Conservation (phyloP, 164 flowering plant genomes). For the Nymphaea thermarum region DNA sequence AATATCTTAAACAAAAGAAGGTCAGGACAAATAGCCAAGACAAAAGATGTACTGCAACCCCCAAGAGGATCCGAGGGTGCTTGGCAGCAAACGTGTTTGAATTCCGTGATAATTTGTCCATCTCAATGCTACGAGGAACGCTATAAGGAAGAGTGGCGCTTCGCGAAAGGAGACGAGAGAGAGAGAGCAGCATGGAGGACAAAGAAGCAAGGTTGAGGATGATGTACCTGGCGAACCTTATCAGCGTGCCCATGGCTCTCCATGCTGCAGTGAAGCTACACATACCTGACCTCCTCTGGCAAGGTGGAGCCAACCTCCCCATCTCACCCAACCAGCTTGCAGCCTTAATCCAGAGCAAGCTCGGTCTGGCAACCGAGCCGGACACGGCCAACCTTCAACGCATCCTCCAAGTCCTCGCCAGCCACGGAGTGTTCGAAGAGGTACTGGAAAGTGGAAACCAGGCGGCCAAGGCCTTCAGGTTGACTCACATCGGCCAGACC, state of each 20-base stretch:
- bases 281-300: conserved; percentile 56
- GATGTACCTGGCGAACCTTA: conserved; percentile 63
- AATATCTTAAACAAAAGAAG: too few relatives aligned
- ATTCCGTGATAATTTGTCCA: too few relatives aligned
- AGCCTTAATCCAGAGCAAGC: neutral
- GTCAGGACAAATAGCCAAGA: too few relatives aligned
- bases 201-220: conserved; percentile 6
- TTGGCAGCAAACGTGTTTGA: too few relatives aligned
- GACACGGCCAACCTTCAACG: conserved; percentile 53
- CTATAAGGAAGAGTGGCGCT: too few relatives aligned
- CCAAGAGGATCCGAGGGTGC: too few relatives aligned
- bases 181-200: too few relatives aligned
- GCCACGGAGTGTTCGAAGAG: conserved; percentile 47
- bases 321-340: neutral
- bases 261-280: conserved; percentile 61
- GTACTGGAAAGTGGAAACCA: conserved; percentile 13
- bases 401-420: conserved; percentile 54
- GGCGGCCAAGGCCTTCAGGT: conserved; percentile 29
- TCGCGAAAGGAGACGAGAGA: too few relatives aligned
- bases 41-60: too few relatives aligned
- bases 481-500: conserved; percentile 45
- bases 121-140: too few relatives aligned
- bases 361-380: conserved; percentile 11
- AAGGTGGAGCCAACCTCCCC: conserved; percentile 41
- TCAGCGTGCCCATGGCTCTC: conserved; percentile 71